Evolutionary conservation across 2,329 filamentous ascomycete species (phyloP).

Genomic region (Fragosphaeria purpurea): DNA sequence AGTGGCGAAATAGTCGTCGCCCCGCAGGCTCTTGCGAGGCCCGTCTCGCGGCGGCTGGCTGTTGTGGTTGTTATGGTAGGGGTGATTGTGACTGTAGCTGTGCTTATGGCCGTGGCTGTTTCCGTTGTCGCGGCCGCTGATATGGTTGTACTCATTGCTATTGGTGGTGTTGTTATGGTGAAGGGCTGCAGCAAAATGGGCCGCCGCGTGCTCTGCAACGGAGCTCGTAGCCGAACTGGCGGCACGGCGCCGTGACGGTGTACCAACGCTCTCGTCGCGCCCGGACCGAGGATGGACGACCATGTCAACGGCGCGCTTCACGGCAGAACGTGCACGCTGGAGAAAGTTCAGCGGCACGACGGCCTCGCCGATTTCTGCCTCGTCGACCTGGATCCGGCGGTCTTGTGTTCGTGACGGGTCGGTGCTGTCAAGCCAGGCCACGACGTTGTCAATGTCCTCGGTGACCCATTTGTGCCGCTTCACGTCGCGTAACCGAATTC

Average conservation of each 20-base stretch:
- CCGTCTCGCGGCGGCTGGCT: constrained; percentile 30
- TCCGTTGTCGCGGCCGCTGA: constrained; percentile 1
- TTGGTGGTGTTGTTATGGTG: constrained; percentile 2
- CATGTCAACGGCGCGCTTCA: constrained; percentile 58
- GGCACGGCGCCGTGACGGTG: constrained; percentile 39
- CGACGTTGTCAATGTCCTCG: constrained; percentile 61
- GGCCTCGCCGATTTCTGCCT: constrained; percentile 77
- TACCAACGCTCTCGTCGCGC: constrained; percentile 37
- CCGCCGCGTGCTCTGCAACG: constrained; percentile 40
- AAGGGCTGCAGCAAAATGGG: constrained; percentile 24
- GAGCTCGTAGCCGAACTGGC: constrained; percentile 57
- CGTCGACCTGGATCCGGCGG: constrained; percentile 84
- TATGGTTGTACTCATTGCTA: not conserved
- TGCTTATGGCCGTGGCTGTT: constrained; percentile 4
- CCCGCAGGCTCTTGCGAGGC: constrained; percentile 42
- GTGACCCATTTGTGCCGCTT: constrained; percentile 92
- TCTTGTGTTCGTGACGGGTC: constrained; percentile 73
- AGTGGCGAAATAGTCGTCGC: constrained; percentile 44
- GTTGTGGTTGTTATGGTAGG: constrained; percentile 27
- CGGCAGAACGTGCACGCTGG: constrained; percentile 70
- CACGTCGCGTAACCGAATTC: constrained; percentile 83
- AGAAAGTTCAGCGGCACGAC: constrained; percentile 84
- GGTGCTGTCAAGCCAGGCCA: constrained; percentile 85
- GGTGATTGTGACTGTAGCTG: constrained; percentile 5
- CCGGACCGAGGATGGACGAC: constrained; percentile 53